Evolutionary conservation across 2,329 filamentous ascomycete species (phyloP).

Genomic region (Ophidiomyces ophidiicola): DNA sequence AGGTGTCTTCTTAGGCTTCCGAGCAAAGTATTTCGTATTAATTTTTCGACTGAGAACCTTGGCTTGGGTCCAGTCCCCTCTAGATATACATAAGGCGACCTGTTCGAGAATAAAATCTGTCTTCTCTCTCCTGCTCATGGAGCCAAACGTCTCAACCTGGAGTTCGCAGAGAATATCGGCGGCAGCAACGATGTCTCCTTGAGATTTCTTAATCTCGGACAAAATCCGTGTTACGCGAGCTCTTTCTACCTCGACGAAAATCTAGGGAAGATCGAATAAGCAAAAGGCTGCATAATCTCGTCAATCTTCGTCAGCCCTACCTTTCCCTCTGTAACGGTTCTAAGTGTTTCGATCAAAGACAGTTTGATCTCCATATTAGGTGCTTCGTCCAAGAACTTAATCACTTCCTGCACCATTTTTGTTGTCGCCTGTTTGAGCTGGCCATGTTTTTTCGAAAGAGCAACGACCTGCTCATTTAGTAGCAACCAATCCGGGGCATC

Average conservation of each 20-base stretch:
- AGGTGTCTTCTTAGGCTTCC: constrained; percentile 79
- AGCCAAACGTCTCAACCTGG: constrained; percentile 97
- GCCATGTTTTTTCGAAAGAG: constrained; percentile 98
- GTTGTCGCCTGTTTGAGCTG: constrained; percentile 98
- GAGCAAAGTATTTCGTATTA: constrained; percentile 79
- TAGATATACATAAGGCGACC: constrained; percentile 88
- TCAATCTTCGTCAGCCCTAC: constrained; percentile 30
- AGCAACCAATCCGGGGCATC: constrained; percentile 83
- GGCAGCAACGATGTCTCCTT: constrained; percentile 81
- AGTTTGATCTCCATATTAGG: constrained; percentile 80
- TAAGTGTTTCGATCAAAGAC: constrained; percentile 82
- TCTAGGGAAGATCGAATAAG: constrained; percentile 38
- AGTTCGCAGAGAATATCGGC: constrained; percentile 91
- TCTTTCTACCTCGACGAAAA: constrained; percentile 97
- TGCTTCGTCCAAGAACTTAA: constrained; percentile 78
- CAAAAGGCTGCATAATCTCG: constrained; percentile 8
- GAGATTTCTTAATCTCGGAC: constrained; percentile 92
- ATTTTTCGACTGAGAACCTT: constrained; percentile 92
- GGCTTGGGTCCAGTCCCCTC: constrained; percentile 90
- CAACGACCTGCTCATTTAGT: constrained; percentile 89
- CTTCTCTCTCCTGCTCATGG: constrained; percentile 94
- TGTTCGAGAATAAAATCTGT: constrained; percentile 97
- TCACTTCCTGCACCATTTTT: constrained; percentile 96
- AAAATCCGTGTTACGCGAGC: constrained; percentile 89
- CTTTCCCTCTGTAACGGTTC: constrained; percentile 96